A percentile compares a stretch with the other conserved stretches of the same genome.
These are phyloP conservation scores for Vitis amurensis DNA, from an alignment of 164 flowering plant species.

Conservation along the genomic window DNA sequence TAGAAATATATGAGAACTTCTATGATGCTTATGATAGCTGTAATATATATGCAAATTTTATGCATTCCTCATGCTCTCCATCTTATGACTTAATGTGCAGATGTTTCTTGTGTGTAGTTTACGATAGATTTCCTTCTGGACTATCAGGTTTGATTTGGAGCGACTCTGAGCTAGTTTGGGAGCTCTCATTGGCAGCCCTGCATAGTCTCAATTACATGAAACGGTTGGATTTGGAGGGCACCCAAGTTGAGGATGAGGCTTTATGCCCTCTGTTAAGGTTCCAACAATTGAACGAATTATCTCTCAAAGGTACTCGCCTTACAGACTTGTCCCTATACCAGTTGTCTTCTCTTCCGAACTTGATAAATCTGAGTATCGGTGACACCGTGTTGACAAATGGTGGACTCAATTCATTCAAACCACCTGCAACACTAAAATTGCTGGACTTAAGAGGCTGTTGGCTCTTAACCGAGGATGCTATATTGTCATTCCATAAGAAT, in stretches of 20 bases:
- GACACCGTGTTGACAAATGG: slow-evolving; percentile 68
- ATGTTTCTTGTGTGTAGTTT: not conserved
- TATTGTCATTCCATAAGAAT: slow-evolving; percentile 41
- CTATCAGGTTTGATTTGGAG: slow-evolving; percentile 47
- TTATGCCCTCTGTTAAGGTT: slow-evolving; percentile 49
- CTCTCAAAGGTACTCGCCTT: slow-evolving; percentile 55
- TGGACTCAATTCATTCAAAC: slow-evolving; percentile 59
- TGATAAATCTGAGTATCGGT: slow-evolving; percentile 49
- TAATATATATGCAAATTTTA: no score
- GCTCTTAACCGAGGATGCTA: slow-evolving; percentile 67
- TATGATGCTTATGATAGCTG: no score
- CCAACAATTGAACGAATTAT: slow-evolving; percentile 41
- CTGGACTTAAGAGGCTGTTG: slow-evolving; percentile 84
- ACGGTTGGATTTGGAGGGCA: slow-evolving; percentile 61
- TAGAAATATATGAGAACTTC: no score
- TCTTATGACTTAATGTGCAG: not conserved
- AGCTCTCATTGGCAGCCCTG: slow-evolving; percentile 50
- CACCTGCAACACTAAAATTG: slow-evolving; percentile 47
- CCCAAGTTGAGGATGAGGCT: slow-evolving; percentile 52
- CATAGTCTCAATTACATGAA: slow-evolving; percentile 51
- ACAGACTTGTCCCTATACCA: slow-evolving; percentile 52
- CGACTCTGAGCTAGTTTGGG: slow-evolving; percentile 23
- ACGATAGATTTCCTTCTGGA: not conserved
- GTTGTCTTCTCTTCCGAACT: slow-evolving; percentile 47
- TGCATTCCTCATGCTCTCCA: no score